Base-by-base conservation (phyloP, 2,329 filamentous ascomycete genomes). In the Paecilomyces dactylethromorphus region DNA sequence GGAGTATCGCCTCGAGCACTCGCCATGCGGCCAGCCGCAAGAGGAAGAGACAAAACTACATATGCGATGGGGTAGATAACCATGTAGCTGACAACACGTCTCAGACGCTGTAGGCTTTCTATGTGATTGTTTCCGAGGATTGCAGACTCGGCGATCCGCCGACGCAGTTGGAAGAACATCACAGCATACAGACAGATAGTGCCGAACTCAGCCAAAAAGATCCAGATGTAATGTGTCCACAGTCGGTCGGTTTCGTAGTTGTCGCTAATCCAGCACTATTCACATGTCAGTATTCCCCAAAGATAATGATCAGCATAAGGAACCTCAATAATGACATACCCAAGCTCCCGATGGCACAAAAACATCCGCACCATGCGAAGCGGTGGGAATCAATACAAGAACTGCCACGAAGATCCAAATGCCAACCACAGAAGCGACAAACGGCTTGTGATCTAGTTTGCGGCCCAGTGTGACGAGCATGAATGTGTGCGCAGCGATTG, bases 11-110 rank as follows among this genome's bases (percentile, higher is more conserved):
- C 71, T 52, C 70, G 68, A 6, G 73, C 74, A 3, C 72, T 71
- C 18, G 74, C 70, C 76, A 78, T 78, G 50, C 76, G 74, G 26
- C 74, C 76, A 2, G 75, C 76, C 2, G 85, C 86, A 7, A 84
- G 78, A 1, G 88, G 87, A 26, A 91, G 78, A 58, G 87, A 89
- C 49, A 84, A 63, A 12, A 87, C 72, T 3, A 83, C 82, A 67
- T 90, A 90, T 11, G 74, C 76, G 12, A 81, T 67, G 1, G 76
- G 76, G 58, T 78, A 79, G 59, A 78, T 76, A 53, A 78, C 72
- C 76, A 79, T 79, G 70, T 78, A 78, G 45, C 74, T 71, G 55
- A 77, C 74, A 1, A 78, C 76, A 21, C 76, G 74, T n/a, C 71
- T 71, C 7, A 78, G 64, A 11, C 73, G 74, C 58, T 69, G 69